Conservation (phyloP, 1,284 basidiomycete genomes). For the Ustilago tritici region DNA sequence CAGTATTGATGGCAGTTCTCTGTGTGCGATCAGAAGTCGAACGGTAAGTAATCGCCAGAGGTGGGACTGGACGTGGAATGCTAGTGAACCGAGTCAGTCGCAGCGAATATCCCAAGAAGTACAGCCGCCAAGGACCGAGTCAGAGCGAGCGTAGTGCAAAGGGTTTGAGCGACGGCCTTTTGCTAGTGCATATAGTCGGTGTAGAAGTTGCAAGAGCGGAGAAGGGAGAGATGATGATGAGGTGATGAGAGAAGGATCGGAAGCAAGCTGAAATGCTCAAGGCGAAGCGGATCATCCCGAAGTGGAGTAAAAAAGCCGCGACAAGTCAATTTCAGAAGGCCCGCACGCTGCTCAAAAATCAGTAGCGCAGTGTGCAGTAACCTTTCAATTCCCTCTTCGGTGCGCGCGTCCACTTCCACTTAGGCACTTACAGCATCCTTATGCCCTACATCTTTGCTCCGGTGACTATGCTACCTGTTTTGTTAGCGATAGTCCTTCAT, state of each 20-base stretch:
- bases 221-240: neutral
- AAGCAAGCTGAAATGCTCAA: conserved; percentile 29
- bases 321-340: neutral
- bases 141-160: neutral
- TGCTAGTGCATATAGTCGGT: conserved; percentile 3
- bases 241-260: conserved; percentile 17
- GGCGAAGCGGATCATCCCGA: conserved; percentile 22
- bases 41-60: neutral
- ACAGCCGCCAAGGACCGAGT: neutral
- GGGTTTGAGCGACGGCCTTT: neutral
- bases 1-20: neutral
- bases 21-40: neutral
- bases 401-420: too few species aligned
- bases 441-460: neutral
- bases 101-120: neutral
- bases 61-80: neutral
- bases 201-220: neutral
- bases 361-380: neutral
- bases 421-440: neutral
- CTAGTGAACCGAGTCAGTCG: neutral
- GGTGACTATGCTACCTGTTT: neutral
- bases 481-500: conserved; percentile 1
- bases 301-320: conserved; percentile 28
- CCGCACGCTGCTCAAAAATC: conserved; percentile 5
- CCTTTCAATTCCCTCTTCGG: neutral